These are phyloP conservation scores for Aspergillus persii DNA, from an alignment of 2,329 filamentous ascomycete species.

Conservation along the genomic window DNA sequence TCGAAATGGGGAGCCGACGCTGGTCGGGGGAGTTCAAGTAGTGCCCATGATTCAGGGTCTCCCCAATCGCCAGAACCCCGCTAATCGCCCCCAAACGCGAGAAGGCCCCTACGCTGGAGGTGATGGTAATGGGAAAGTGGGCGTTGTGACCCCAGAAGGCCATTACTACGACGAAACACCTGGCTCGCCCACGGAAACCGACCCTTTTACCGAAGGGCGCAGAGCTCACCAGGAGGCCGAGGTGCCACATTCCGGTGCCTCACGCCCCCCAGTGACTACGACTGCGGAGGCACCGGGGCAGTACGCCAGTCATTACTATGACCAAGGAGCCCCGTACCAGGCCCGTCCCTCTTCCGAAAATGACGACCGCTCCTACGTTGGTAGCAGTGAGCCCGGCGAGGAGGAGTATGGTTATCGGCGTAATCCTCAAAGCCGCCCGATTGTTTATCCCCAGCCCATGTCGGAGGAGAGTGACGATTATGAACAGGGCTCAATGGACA, in stretches of 20 bases:
- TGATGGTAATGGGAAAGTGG: constrained; percentile 26
- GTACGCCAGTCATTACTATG: constrained; percentile 35
- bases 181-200: constrained; percentile 57
- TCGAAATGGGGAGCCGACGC: constrained; percentile 79
- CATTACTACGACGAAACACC: constrained; percentile 53
- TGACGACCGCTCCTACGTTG: constrained; percentile 48
- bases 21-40: constrained; percentile 91
- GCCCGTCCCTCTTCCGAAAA: constrained; percentile 44
- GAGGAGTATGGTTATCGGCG: constrained; percentile 70
- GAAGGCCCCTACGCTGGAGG: constrained; percentile 45
- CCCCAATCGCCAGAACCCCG: constrained; percentile 54
- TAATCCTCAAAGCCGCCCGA: constrained; percentile 60
- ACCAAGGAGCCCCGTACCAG: constrained; percentile 37
- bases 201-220: constrained; percentile 59
- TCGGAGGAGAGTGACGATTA: constrained; percentile 55
- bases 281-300: constrained; percentile 28
- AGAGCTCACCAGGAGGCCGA: constrained; percentile 8
- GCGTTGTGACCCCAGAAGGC: constrained; percentile 29
- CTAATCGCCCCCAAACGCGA: constrained; percentile 46
- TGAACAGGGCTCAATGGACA: constrained; percentile 48
- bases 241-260: constrained; percentile 11
- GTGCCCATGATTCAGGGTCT: constrained; percentile 82
- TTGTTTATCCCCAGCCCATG: constrained; percentile 53
- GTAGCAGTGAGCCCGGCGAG: constrained; percentile 61
- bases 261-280: constrained; percentile 32